Evolutionary conservation across 306 rosid genomes (phyloP), one percentile per base, ranked within the genome.

Genomic region (Acmispon strigosus): DNA sequence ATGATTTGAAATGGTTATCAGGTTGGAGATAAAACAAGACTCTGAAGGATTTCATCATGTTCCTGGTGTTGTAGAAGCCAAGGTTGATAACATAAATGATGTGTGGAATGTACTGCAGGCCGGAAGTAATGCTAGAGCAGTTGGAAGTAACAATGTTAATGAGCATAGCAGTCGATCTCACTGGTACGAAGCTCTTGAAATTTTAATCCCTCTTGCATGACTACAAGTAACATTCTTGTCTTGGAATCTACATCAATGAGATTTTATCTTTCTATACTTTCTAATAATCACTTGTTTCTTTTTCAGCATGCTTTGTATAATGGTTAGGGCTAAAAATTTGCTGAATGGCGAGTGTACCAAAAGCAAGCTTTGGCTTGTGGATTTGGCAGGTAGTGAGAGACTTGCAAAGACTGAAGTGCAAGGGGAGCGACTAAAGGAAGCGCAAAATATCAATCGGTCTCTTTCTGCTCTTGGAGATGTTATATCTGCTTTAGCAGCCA

Each of bases 391-490:
- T 58, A 91, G 97, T 56, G 97, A 91, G 84, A 91, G 97, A 79
- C 89, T 91, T 64, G 91, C 91, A 17, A 91, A 89, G 86, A 91
- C 97, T 66, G 92, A 89, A 2, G 92, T 68, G 44, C 92, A 91
- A 77, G 96, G 97, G 62, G 84, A 87, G 77, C 84, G 97, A 34
- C 84, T 91, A 2, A 91, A 89, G 84, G 97, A 91, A 77, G 96
- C 97, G 47, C 96, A 88, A 73, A 91, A 89, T 76, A 91, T 91
- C 57, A 91, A 91, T 77, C 80, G 86, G 67, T 91, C 97, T 54
- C 97, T 91, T 73, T 86, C 97, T n/a, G 91, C 97, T 53, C 92
- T 91, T 19, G 97, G 97, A 59, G 96, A 91, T 63, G 97, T 91
- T 52, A 87, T 91, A 60, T 82, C 96, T 1, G 86, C 97, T 76